Evolutionary conservation across 495 filamentous ascomycete species (phyloP), one percentile per base, ranked within the genome.

Genomic region (Xylaria scruposa): DNA sequence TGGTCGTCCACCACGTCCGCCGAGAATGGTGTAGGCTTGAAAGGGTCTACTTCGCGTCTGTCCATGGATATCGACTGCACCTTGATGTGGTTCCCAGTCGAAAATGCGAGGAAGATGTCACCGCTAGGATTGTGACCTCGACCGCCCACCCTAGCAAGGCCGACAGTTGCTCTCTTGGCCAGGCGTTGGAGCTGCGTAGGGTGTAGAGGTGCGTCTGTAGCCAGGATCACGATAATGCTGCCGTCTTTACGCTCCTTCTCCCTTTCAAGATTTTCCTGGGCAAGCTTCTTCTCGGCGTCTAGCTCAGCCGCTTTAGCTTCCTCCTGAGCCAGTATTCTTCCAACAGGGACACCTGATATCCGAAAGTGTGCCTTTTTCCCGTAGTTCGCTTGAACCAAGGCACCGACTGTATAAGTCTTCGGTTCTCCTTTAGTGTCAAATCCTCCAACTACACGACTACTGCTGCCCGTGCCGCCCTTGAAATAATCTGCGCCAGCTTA

Each of bases 101-200:
- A 86, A 70, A 88, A 85, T 6, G 85, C 86, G 3, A 89, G 77
- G 71, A 87, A 88, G 74, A 88, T 80, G 47, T 88, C 87, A 1
- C 87, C 87, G 0, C 84, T 86, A 12, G 77, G 78, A 71, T 86
- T 88, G 21, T 81, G 77, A 13, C 85, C 85, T 71, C 81, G 81
- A 3, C 84, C 84, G 9, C 86, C 86, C 10, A 85, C 86, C 54
- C 78, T 78, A 4, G 83, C 74, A n/a, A 88, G 62, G 8, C 87
- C 87, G 3, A 85, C 83, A 13, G 84, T 86, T 10, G 85, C 86
- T 64, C 85, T 80, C 72, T 85, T 85, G 13, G 87, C 86, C 5
- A 88, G 73, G 6, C 86, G 82, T 73, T 88, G 83, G 29, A 87
- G 80, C 72, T 88, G 86, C 3, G 56, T 66, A 47, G 77, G 77